phyloP scores from a whole-genome alignment of 1,284 basidiomycete genomes.

The Testicularia cyperi region DNA sequence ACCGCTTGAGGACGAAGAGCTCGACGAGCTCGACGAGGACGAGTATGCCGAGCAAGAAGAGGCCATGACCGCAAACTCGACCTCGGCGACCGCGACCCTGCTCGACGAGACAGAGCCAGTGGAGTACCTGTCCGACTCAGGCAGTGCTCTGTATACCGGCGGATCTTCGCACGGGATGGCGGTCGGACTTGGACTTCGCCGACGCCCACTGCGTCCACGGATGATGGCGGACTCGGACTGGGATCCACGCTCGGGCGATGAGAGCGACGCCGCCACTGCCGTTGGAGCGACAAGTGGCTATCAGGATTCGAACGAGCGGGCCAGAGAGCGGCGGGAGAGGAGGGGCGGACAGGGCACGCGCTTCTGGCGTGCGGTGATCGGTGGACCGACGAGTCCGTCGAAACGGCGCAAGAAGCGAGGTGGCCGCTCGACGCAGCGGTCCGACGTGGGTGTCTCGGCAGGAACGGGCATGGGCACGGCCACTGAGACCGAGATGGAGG shows the following conservation, averaged over 20 bases:
- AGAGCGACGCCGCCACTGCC: slow-evolving; percentile 25
- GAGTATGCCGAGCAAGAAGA: slow-evolving; percentile 12
- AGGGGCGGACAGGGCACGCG: slow-evolving; percentile 38
- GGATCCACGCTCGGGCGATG: slow-evolving; percentile 30
- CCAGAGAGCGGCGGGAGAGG: slow-evolving; percentile 14
- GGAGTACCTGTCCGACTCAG: slow-evolving; percentile 15
- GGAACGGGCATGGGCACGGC: slow-evolving; percentile 4
- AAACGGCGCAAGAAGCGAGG: slow-evolving; percentile 3
- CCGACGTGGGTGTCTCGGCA: too few species aligned
- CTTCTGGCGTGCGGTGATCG: slow-evolving; percentile 50
- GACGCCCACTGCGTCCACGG: too few species aligned
- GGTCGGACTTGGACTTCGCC: too few species aligned
- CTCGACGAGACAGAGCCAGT: background rate
- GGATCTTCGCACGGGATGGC: too few species aligned
- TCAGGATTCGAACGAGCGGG: slow-evolving; percentile 16
- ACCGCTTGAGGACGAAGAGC: slow-evolving; percentile 28
- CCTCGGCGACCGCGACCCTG: background rate
- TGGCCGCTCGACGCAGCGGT: background rate
- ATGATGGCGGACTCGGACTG: slow-evolving; percentile 15
- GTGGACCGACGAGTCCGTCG: slow-evolving; percentile 27
- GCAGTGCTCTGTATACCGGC: too few species aligned
- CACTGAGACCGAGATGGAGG: slow-evolving; percentile 29
- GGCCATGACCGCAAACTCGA: slow-evolving; percentile 1
- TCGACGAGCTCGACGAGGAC: slow-evolving; percentile 20
- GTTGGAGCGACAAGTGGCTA: background rate